Base-by-base conservation (phyloP, 2,329 filamentous ascomycete species). In the Hymenoscyphus salicellus region DNA sequence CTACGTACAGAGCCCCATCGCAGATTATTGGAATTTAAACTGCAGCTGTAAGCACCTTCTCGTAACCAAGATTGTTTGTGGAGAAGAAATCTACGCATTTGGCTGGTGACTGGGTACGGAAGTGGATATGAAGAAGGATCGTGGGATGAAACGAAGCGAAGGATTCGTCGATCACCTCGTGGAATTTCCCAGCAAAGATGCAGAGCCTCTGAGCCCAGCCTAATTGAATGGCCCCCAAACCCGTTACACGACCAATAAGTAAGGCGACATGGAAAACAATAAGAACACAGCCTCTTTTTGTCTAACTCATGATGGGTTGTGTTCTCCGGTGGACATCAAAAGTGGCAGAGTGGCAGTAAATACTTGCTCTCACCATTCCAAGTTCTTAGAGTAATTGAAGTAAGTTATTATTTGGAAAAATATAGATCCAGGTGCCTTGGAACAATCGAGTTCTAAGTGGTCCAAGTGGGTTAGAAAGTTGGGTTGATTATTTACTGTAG, bases 131-230 rank as follows among this genome's bases (percentile, higher is more conserved):
- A 52, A 52, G 46, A 52, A 52, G 46, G 46, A 20, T n/a, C 43
- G 43, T 49, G 43, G 43, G 43, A 52, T 52, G 46, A 52, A 52
- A 52, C 46, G 46, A 26, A 52, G 46, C 46, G 46, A 52, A 52
- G 46, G 46, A 52, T 52, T 52, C 14, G 46, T 52, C 46, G 46
- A 52, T 26, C 46, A 11, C 46, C 20, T 52, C 43, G 43, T 46
- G 41, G 41, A 20, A 20, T 20, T 49, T 23, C n/a, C n/a, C 7
- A 43, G 14, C 38, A 43, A n/a, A 43, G 16, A 49, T 17, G 43
- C 17, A 49, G 43, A 49, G 43, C 46, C 46, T 26, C 46, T 4
- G 20, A 20, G 10, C 14, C 36, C 28, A 30, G 10, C 14, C 36
- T 17, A 17, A 5, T 11, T 3, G 11, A 38, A 38, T 38, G 5